Base-by-base conservation (phyloP, 805 yeast species). In the Lipomyces starkeyi region DNA sequence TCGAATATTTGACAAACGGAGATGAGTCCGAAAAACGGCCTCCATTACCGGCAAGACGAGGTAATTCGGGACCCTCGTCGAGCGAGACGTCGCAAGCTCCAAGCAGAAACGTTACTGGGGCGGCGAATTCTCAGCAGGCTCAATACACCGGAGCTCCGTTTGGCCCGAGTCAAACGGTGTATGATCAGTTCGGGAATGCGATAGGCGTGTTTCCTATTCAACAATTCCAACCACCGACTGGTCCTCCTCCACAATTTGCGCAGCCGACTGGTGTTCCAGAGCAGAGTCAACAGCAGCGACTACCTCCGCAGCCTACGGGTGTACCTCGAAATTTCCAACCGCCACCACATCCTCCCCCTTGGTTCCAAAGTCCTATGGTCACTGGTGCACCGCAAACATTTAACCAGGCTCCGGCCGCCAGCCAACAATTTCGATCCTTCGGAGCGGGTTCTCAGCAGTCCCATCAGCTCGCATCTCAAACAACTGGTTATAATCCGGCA, bases 1-100 rank as follows among this genome's bases (percentile, higher is more conserved):
- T 86, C 43, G 88, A 85, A 54, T 89, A 61, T 14, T 34, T 65
- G 62, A 70, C 69, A 20, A 59, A 58, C 47, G 25, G 7, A n/a
- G 70, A 32, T 40, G 73, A 67, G 29, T 43, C 47, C 6, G 58
- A 57, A 22, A 35, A n/a, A 13, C 59, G 62, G 17, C 73, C 71
- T 9, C 25, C 60, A 35, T 52, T 70, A 7, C 73, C 71, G 9
- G 65, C 67, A 2, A 49, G 69, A 49, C 73, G 72, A 8, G 40
- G 68, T n/a, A 34, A 14, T n/a, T 49, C 34, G 29, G 34, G 25
- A 17, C 63, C 68, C 6, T 32, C 68, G 20, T 52, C 64, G 59
- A 14, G 22, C 2, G 56, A 58, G n/a, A 11, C 66, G 2, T 57
- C 65, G 47, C 32, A 27, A n/a, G 29, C 17, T 25, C 54, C 57